Base-by-base conservation (phyloP, 768 basidiomycete species). In the Lactifluus subvellereus region DNA sequence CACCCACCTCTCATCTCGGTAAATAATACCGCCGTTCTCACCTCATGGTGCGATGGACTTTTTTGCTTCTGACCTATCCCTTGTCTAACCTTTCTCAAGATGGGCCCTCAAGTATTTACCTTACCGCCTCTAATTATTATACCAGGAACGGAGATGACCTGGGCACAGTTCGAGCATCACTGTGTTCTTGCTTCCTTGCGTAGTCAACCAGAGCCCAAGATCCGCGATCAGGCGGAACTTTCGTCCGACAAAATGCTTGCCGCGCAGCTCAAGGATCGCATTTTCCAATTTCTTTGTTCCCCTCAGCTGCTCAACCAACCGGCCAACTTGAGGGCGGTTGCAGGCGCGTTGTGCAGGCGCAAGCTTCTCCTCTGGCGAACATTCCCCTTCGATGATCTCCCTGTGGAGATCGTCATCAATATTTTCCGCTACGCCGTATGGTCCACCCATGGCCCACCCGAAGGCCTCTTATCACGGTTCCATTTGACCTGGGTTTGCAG, bases 341-440 rank as follows among this genome's bases (percentile, higher is more conserved):
- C 53, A 38, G 56, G 48, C 3, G 64, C 60, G 48, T 18, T 4
- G 14, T 66, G 60, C 57, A 65, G 9, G 33, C 59, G 60, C 18
- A 56, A 67, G 33, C 51, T 76, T 54, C 55, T 75, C 13, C 74
- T 73, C 58, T 78, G 72, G 71, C 73, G 75, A 40, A 72, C 74
- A 43, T 86, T 88, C 68, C 79, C 80, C 47, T 73, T 88, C 63
- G 80, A 82, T 69, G 77, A 83, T 43, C 77, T 88, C 2, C 89
- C 88, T 2, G 71, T 76, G 35, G 89, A 91, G 70, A 83, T 90
- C 59, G 74, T 89, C 62, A 74, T 72, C 73, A 79, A 82, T 62
- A 86, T 91, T 66, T 82, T 90, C 67, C 85, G 82, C 62, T 76
- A 75, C 67, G 79, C 83, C 42, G 77, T 77, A 45, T 87, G 84